Base-by-base conservation (phyloP, 2,329 filamentous ascomycete genomes). In the Clonostachys rhizophaga region DNA sequence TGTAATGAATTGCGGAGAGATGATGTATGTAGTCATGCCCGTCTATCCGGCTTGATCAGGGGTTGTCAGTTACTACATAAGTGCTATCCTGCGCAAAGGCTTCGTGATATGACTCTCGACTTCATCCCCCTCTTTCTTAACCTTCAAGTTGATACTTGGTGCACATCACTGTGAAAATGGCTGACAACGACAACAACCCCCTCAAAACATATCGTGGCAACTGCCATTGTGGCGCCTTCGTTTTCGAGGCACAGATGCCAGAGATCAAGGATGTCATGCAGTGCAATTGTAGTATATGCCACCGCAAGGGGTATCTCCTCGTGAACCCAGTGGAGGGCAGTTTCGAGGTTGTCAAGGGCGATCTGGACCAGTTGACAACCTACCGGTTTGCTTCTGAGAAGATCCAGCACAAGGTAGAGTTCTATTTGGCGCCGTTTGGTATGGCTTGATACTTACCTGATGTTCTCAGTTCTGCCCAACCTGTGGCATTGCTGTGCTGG, bases 231-330 rank as follows among this genome's bases (percentile, higher is more conserved):
- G 71, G 67, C 6, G 67, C 69, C 37, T 78, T 76, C 52, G 65
- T 78, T 51, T 83, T 74, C 57, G 75, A 76, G 56, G 55, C 69
- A 46, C 59, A 66, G 4, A 42, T 82, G 12, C 78, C 81, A 18
- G 79, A 86, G 58, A 72, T 87, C 50, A 79, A 78, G 55, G 62
- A 70, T 5, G 74, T 72, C 6, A 58, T 64, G 5, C 71, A 78
- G 56, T 86, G 86, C 65, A 83, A 84, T 62, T 89, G 86, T 66
- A 86, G 81, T 64, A 78, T 86, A 52, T 86, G 85, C 59, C 55
- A 52, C 55, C 76, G 70, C 54, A 76, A 75, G 57, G 72, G 63
- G 14, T 71, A 71, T 40, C 57, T 74, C 36, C 58, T 67, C 34
- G 58, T 63, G 7, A 55, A 57, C 5, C 51, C 53, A 1, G 40